Evolutionary conservation across 164 flowering plant genomes (phyloP).

Genomic region (Liquidambar formosana): DNA sequence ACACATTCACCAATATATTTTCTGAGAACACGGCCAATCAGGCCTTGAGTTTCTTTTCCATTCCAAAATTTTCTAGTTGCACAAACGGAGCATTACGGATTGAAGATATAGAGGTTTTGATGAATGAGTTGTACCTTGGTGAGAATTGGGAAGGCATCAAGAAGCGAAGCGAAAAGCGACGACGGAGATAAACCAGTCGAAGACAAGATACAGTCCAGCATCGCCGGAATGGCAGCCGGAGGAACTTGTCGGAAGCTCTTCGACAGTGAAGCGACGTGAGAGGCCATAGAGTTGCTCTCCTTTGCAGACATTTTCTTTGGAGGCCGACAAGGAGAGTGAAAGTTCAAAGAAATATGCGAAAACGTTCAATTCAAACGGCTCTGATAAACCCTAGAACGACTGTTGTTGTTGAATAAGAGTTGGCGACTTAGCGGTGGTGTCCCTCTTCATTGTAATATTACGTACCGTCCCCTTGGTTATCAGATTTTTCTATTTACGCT

Average conservation of each 20-base stretch:
- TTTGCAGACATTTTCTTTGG: not conserved
- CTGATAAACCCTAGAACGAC: slow-evolving; percentile 1
- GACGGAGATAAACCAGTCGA: slow-evolving; percentile 56
- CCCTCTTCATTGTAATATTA: too few relatives aligned
- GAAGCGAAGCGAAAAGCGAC: slow-evolving; percentile 55
- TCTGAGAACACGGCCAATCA: too few relatives aligned
- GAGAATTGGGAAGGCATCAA: slow-evolving; percentile 39
- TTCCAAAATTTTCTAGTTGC: not conserved
- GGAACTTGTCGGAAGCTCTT: slow-evolving; percentile 62
- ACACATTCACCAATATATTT: too few relatives aligned
- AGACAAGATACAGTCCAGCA: slow-evolving; percentile 71
- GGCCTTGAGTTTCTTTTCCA: not conserved
- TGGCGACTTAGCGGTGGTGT: too few relatives aligned
- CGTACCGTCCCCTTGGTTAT: too few relatives aligned
- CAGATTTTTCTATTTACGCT: too few relatives aligned
- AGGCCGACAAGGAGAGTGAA: not conserved
- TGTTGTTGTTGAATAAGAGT: too few relatives aligned
- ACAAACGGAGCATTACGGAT: not conserved
- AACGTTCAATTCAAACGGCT: not conserved
- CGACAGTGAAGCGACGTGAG: slow-evolving; percentile 40
- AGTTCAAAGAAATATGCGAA: too few relatives aligned
- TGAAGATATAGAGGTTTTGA: not conserved
- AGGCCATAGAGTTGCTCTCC: slow-evolving; percentile 28
- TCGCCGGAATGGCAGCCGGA: slow-evolving; percentile 59
- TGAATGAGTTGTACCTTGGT: slow-evolving; percentile 37